Evolutionary conservation across 805 yeast species (phyloP).

Genomic region (Saccharomyces jurei): DNA sequence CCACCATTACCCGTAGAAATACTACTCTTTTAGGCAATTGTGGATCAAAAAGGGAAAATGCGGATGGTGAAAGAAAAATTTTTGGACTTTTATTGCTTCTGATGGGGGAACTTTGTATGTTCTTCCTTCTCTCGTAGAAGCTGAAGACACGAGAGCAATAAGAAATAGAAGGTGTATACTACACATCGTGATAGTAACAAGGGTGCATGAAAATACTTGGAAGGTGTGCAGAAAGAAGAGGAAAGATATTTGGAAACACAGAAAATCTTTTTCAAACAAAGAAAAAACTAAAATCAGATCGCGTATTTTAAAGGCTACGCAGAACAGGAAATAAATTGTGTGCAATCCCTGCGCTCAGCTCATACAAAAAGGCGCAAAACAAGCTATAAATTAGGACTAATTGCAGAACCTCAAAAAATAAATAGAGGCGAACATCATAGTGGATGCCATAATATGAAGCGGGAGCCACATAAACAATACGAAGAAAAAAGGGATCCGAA

Average conservation of each 20-base stretch:
- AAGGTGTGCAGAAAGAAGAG: not conserved
- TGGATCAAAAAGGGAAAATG: not conserved
- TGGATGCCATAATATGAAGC: not conserved
- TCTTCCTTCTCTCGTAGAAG: not conserved
- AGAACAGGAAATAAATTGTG: not conserved
- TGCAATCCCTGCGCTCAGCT: not conserved
- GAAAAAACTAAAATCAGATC: not conserved
- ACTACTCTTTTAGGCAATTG: not conserved
- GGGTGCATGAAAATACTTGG: not conserved
- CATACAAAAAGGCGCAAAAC: not conserved
- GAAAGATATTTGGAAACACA: not conserved
- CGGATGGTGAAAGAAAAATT: not conserved
- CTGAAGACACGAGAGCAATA: not conserved
- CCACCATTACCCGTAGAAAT: not conserved
- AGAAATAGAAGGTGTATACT: not conserved
- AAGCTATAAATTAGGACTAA: not conserved
- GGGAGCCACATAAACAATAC: not conserved
- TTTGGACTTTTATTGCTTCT: not conserved
- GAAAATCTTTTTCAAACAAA: not conserved
- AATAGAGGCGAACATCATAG: not conserved
- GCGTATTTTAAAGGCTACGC: not conserved
- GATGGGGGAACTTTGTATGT: not conserved
- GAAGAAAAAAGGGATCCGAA: not conserved
- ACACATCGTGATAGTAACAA: not conserved
- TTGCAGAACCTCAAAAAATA: not conserved